Conservation (phyloP, 2,329 filamentous ascomycete genomes). For the Fusarium nisikadoi region DNA sequence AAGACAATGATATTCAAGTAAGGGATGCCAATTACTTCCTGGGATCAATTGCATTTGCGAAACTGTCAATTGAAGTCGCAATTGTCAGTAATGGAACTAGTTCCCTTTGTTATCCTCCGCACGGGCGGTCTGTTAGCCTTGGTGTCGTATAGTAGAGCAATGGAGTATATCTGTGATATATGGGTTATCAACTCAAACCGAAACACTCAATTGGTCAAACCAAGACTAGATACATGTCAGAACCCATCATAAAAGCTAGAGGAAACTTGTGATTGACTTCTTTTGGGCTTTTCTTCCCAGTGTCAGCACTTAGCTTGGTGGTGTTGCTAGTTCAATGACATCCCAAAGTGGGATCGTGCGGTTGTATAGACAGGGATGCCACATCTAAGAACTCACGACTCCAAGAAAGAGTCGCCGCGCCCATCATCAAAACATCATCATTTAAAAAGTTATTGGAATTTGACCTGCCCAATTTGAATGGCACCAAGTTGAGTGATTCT, state of each 20-base stretch:
- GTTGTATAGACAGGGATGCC: slow-evolving; percentile 17
- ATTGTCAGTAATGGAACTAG: background rate
- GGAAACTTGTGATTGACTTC: background rate
- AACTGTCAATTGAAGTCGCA: background rate
- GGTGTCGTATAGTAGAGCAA: background rate
- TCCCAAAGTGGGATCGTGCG: slow-evolving; percentile 22
- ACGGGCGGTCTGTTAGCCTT: background rate
- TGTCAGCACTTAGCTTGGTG: slow-evolving; percentile 20
- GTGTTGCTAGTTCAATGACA: slow-evolving; percentile 26
- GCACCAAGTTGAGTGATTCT: too few relatives aligned
- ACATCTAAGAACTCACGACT: background rate
- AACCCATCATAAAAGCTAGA: background rate
- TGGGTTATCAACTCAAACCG: background rate
- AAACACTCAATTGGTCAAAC: background rate
- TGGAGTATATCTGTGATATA: background rate
- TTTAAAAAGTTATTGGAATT: too few relatives aligned
- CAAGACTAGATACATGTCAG: background rate
- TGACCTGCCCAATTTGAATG: background rate
- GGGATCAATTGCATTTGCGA: background rate
- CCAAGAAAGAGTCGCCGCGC: background rate
- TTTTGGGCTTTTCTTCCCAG: background rate
- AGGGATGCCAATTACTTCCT: background rate
- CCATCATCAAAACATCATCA: background rate
- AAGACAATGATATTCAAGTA: background rate
- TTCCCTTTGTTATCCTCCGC: slow-evolving; percentile 18